A percentile compares a stretch with the other conserved stretches of the same genome.
These are phyloP conservation scores for Podospora didyma DNA, from an alignment of 495 filamentous ascomycete species.

Conservation along the genomic window DNA sequence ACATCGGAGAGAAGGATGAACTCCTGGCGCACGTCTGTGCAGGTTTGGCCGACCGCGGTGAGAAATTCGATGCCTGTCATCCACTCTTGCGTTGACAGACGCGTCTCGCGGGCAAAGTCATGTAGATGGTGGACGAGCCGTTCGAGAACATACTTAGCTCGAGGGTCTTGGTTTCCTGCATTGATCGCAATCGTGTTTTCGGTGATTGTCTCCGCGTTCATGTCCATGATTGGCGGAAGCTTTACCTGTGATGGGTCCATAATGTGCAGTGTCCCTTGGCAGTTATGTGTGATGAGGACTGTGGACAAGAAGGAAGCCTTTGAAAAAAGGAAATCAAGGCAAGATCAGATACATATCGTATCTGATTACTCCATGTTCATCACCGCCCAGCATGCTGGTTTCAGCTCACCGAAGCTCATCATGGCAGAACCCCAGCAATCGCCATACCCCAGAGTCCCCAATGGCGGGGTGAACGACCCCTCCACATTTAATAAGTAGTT, in stretches of 20 bases:
- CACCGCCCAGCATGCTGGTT: no score
- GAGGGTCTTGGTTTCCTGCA: slow-evolving; percentile 55
- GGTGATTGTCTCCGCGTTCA: slow-evolving; percentile 76
- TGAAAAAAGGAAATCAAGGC: no score
- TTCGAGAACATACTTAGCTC: slow-evolving; percentile 64
- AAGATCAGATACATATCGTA: no score
- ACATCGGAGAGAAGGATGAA: slow-evolving; percentile 70
- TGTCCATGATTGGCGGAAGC: slow-evolving; percentile 37
- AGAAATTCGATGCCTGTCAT: slow-evolving; percentile 64
- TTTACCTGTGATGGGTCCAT: background rate
- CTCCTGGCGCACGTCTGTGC: slow-evolving; percentile 66
- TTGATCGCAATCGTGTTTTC: slow-evolving; percentile 64
- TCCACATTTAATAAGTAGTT: background rate
- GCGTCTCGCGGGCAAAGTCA: slow-evolving; percentile 71
- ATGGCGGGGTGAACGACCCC: background rate
- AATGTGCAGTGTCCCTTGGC: background rate
- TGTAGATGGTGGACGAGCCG: slow-evolving; percentile 68
- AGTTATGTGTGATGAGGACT: background rate
- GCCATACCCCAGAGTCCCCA: no score
- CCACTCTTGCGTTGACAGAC: slow-evolving; percentile 70
- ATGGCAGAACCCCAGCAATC: no score
- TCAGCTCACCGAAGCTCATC: no score
- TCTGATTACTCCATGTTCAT: no score
- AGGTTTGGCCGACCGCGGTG: slow-evolving; percentile 62
- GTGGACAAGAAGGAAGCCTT: no score